These are phyloP conservation scores for Lojkania enalia DNA, from an alignment of 2,329 filamentous ascomycete species.

Conservation along the genomic window DNA sequence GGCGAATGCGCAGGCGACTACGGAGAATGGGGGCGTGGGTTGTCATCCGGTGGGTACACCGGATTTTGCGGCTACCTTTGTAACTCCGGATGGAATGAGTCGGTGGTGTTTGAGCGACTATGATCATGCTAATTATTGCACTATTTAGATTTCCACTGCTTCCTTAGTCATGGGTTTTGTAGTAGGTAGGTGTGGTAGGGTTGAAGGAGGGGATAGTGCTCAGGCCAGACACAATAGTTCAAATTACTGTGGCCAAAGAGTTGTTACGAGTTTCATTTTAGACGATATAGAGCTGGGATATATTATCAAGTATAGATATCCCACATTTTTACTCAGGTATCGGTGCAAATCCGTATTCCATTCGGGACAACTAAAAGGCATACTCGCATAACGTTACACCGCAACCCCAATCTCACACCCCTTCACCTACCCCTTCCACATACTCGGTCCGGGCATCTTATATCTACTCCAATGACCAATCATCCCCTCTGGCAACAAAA, in stretches of 20 bases:
- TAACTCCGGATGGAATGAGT: not conserved
- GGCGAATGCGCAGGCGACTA: not conserved
- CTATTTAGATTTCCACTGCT: not conserved
- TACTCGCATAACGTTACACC: too few species aligned
- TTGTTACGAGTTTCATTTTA: too few species aligned
- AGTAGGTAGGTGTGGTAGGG: too few species aligned
- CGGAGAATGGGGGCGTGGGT: not conserved
- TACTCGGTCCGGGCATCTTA: conserved; percentile 5
- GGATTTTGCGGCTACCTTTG: not conserved
- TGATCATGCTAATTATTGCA: not conserved
- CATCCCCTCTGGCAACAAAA: not conserved
- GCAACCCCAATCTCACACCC: too few species aligned
- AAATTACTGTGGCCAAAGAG: too few species aligned
- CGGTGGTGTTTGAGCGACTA: not conserved
- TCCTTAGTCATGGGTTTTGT: not conserved
- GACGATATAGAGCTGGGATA: too few species aligned
- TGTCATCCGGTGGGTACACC: not conserved
- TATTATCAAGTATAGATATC: too few species aligned
- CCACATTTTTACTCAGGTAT: too few species aligned
- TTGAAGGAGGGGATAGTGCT: too few species aligned
- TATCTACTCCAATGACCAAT: not conserved
- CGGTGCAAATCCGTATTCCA: too few species aligned
- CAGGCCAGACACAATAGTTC: too few species aligned
- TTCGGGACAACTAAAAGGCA: too few species aligned
- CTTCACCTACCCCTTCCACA: conserved; percentile 5